A percentile compares a stretch with the other conserved stretches of the same genome.
phyloP scores from a whole-genome alignment of 2,329 filamentous ascomycete species.

The Dactylellina drechsleri region DNA sequence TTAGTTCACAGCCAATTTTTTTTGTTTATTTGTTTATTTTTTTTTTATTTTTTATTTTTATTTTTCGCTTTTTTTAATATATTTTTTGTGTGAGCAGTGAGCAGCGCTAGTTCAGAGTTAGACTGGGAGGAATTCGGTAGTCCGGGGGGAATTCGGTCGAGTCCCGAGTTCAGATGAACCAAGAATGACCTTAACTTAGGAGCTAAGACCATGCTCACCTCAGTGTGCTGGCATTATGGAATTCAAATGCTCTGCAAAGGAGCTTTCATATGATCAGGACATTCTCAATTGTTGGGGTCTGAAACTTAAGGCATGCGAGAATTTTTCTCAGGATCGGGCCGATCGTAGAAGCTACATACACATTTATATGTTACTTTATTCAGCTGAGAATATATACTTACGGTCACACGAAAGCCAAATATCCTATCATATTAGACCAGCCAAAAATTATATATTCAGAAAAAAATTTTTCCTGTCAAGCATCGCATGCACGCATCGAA shows the following conservation, averaged over 20 bases:
- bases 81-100: not conserved
- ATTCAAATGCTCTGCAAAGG: not conserved
- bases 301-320: not conserved
- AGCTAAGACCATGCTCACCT: not conserved
- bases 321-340: not conserved
- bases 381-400: not conserved
- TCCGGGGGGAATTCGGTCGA: constrained; percentile 50
- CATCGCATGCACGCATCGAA: constrained; percentile 54
- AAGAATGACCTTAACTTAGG: constrained; percentile 27
- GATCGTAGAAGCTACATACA: not conserved
- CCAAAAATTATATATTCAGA: not conserved
- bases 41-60: not conserved
- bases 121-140: constrained; percentile 52
- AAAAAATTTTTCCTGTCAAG: constrained; percentile 14
- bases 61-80: constrained; percentile 9
- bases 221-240: constrained; percentile 28
- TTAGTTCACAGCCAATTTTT: not conserved
- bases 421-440: not conserved
- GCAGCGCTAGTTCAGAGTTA: constrained; percentile 4
- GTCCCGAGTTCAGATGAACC: constrained; percentile 45
- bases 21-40: constrained; percentile 2
- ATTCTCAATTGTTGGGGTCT: constrained; percentile 15
- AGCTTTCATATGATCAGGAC: constrained; percentile 34
- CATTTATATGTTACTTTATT: not conserved
- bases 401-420: constrained; percentile 10